These are phyloP conservation scores for Xylariaceae sp. DNA, from an alignment of 2,329 filamentous ascomycete species.

Conservation along the genomic window DNA sequence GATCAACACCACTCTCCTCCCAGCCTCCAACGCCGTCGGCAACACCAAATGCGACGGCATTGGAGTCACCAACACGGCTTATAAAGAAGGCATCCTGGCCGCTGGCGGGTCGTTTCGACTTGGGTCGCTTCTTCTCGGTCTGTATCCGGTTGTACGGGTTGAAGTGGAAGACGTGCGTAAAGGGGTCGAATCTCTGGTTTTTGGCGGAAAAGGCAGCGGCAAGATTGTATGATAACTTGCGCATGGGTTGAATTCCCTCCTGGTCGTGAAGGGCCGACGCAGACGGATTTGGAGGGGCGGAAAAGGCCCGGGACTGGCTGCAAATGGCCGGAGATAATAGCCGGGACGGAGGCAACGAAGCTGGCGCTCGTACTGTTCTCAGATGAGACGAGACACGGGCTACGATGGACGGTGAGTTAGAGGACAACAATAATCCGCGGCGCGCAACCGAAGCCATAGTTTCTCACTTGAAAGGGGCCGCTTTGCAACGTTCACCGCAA, in stretches of 20 bases:
- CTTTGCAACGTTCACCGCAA: conserved; percentile 21
- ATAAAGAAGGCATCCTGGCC: conserved; percentile 98
- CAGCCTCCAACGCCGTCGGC: conserved; percentile 95
- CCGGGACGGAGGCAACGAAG: conserved; percentile 1
- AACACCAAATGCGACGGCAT: conserved; percentile 75
- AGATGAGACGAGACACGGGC: conserved; percentile 19
- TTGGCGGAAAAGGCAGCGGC: conserved; percentile 74
- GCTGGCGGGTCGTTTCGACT: conserved; percentile 63
- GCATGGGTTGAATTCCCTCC: conserved; percentile 21
- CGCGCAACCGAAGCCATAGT: conserved; percentile 27
- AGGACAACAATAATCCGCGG: conserved; percentile 17
- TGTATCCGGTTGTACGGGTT: conserved; percentile 58
- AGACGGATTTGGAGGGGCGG: conserved; percentile 19
- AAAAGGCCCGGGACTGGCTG: conserved; percentile 23
- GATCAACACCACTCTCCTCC: conserved; percentile 87
- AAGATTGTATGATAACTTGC: conserved; percentile 59
- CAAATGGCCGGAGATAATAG: too few relatives aligned
- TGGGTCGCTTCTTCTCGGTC: conserved; percentile 46
- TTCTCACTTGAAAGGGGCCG: conserved; percentile 19
- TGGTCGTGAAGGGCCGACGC: conserved; percentile 12
- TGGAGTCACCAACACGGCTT: conserved; percentile 65
- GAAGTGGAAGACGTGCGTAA: conserved; percentile 68
- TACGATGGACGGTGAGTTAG: conserved; percentile 21
- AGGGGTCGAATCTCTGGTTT: conserved; percentile 60
- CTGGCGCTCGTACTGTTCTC: conserved; percentile 10